Evolutionary conservation across 169 alveolate genomes (phyloP).

Genomic region (Eimeria zaria): DNA sequence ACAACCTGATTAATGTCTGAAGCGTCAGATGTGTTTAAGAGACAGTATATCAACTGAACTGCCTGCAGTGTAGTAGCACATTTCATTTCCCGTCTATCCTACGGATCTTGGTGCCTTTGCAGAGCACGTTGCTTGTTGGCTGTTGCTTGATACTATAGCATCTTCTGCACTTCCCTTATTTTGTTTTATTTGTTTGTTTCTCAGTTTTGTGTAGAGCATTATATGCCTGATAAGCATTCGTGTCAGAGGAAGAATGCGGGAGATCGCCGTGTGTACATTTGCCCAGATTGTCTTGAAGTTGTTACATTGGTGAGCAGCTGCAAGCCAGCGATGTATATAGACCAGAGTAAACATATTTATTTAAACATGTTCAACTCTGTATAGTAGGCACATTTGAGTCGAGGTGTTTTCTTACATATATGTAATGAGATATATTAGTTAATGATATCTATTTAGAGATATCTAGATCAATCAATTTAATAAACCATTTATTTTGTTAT

Average conservation of each 20-base stretch:
- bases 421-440: no score
- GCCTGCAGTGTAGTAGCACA: neutral
- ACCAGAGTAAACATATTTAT: no score
- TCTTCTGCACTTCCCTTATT: neutral
- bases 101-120: neutral
- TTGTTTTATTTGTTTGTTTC: no score
- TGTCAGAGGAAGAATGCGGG: slow-evolving; percentile 55
- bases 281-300: slow-evolving; percentile 73
- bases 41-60: neutral
- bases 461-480: no score
- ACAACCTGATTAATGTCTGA: no score
- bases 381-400: no score
- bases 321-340: neutral
- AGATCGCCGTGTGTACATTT: slow-evolving; percentile 78
- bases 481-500: no score
- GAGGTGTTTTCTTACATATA: neutral
- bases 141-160: neutral
- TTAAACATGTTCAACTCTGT: neutral
- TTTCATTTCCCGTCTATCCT: no score
- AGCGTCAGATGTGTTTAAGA: no score
- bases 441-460: no score
- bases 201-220: slow-evolving; percentile 81
- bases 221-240: slow-evolving; percentile 70
- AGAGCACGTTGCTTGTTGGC: neutral
- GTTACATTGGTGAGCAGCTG: slow-evolving; percentile 41